Percentiles rank a stretch among this genome's conserved stretches.
Conservation (phyloP, 75 land plant genomes). For the Isoetes taiwanensis region DNA sequence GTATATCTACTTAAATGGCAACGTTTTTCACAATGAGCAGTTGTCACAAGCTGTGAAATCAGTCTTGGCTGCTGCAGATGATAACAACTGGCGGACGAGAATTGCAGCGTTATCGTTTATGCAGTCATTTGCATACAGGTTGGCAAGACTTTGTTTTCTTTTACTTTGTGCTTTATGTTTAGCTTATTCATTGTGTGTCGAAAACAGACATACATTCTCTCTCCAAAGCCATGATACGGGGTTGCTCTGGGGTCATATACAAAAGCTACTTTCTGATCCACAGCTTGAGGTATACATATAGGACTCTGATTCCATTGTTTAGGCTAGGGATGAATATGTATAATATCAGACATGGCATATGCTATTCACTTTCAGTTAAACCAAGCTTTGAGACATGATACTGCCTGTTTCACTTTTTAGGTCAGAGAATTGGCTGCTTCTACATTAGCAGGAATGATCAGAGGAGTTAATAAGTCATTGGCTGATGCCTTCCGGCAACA, state of each 20-base stretch:
- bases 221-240: constrained; percentile 32
- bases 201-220: constrained; percentile 78
- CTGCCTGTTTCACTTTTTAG: too few species aligned
- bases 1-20: constrained; percentile 70
- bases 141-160: neutral
- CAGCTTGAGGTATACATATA: constrained; percentile 71
- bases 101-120: constrained; percentile 62
- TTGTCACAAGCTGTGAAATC: constrained; percentile 45
- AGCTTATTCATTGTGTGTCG: too few species aligned
- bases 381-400: too few species aligned
- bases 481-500: constrained; percentile 54
- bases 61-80: constrained; percentile 50
- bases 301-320: neutral
- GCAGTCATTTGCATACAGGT: constrained; percentile 81
- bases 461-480: constrained; percentile 61
- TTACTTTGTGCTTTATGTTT: too few species aligned
- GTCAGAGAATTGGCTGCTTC: constrained; percentile 89
- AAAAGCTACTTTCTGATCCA: constrained; percentile 58
- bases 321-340: too few species aligned
- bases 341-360: too few species aligned
- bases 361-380: too few species aligned
- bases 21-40: constrained; percentile 39
- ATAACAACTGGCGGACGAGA: constrained; percentile 90
- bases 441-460: constrained; percentile 75
- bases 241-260: constrained; percentile 58